phyloP scores from a whole-genome alignment of 2,329 filamentous ascomycete genomes.

The Stagonosporopsis cucurbitacearum region DNA sequence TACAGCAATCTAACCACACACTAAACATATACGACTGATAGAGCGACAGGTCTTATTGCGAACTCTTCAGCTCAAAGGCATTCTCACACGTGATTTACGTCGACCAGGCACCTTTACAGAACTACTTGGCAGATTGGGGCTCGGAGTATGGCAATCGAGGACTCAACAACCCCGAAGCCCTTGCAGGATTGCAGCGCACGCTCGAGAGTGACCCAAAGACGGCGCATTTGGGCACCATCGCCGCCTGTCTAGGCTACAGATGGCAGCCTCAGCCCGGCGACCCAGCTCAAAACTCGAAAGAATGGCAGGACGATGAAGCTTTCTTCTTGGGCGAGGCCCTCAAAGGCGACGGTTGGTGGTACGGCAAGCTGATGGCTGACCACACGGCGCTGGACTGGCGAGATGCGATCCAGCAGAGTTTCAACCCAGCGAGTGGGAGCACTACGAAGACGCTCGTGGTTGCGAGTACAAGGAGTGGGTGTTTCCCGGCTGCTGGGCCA shows the following conservation, averaged over 20 bases:
- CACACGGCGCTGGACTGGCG: conserved; percentile 40
- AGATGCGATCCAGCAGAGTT: conserved; percentile 26
- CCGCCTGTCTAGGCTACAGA: conserved; percentile 34
- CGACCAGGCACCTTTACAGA: conserved; percentile 38
- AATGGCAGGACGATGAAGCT: conserved; percentile 30
- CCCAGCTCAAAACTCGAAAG: conserved; percentile 9
- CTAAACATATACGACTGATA: background rate
- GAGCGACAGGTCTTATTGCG: conserved; percentile 28
- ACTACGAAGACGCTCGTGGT: conserved; percentile 31
- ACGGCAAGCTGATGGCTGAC: conserved; percentile 40
- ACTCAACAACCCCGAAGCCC: conserved; percentile 25
- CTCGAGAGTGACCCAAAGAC: conserved; percentile 19
- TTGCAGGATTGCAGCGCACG: conserved; percentile 23
- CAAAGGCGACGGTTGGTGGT: conserved; percentile 37
- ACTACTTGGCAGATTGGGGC: conserved; percentile 36
- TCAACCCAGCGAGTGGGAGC: conserved; percentile 25
- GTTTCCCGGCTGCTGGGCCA: conserved; percentile 36
- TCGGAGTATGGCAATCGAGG: conserved; percentile 30
- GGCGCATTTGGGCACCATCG: conserved; percentile 32
- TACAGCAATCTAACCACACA: background rate
- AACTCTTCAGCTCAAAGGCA: conserved; percentile 29
- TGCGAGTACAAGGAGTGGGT: conserved; percentile 37
- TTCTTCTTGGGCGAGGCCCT: conserved; percentile 36
- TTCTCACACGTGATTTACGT: conserved; percentile 38
- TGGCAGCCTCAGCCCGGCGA: conserved; percentile 27